Evolutionary conservation across 352 stramenopile genomes (phyloP).

Genomic region (Phytophthora sansomeana): DNA sequence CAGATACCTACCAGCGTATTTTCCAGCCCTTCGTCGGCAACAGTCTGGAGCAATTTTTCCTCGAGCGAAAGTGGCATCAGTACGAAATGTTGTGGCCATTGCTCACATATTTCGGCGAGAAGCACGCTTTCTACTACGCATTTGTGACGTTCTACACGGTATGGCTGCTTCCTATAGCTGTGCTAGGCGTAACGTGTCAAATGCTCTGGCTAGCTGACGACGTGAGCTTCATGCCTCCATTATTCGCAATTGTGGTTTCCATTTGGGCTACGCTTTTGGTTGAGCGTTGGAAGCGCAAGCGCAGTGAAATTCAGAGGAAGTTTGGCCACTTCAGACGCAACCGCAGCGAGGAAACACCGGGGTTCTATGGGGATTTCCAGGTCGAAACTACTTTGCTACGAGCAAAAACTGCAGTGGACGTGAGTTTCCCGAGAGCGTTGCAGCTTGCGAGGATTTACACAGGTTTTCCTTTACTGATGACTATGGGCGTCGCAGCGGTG

Average conservation of each 20-base stretch:
- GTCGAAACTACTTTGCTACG: constrained; percentile 46
- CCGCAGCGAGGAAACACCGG: constrained; percentile 51
- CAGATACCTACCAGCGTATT: constrained; percentile 40
- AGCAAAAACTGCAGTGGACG: constrained; percentile 52
- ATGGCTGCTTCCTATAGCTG: constrained; percentile 69
- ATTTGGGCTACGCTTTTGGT: constrained; percentile 90
- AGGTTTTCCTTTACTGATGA: constrained; percentile 59
- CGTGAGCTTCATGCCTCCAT: constrained; percentile 45
- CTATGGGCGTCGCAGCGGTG: constrained; percentile 59
- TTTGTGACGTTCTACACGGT: constrained; percentile 81
- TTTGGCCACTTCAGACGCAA: constrained; percentile 85
- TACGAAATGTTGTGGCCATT: constrained; percentile 87
- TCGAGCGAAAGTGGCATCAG: constrained; percentile 63
- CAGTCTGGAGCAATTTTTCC: constrained; percentile 65
- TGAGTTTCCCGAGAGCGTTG: constrained; percentile 68
- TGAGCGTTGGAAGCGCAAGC: constrained; percentile 92
- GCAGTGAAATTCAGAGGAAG: constrained; percentile 73
- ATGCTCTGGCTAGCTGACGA: constrained; percentile 47
- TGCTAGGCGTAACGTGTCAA: constrained; percentile 58
- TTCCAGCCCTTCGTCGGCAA: constrained; percentile 66
- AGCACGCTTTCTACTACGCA: constrained; percentile 83
- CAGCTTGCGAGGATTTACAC: constrained; percentile 70
- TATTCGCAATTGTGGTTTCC: constrained; percentile 80
- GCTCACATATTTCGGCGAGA: constrained; percentile 85
- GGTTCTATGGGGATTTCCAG: constrained; percentile 80